phyloP scores from a whole-genome alignment of 345 rosid genomes.

The Salix dunnii region DNA sequence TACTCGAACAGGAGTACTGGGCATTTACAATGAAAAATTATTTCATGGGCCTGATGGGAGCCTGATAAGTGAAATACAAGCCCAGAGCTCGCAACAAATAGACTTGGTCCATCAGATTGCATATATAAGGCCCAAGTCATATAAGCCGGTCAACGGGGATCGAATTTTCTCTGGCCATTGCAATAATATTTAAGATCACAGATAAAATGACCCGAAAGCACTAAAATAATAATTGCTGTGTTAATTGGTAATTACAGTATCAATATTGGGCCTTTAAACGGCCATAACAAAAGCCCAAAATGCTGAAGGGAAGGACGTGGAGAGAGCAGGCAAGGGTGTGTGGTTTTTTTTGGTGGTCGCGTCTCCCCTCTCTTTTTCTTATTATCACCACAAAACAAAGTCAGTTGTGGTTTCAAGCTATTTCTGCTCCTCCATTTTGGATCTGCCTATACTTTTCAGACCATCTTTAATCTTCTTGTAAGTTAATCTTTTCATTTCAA shows the following conservation, averaged over 20 bases:
- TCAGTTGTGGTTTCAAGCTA: neutral
- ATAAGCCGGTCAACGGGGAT: neutral
- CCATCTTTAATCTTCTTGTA: neutral
- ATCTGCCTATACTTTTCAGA: neutral
- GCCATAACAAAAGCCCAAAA: neutral
- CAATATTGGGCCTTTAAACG: neutral
- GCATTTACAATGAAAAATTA: too few relatives aligned
- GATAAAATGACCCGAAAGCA: neutral
- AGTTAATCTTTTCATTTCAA: neutral
- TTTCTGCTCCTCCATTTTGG: neutral
- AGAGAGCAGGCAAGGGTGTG: neutral
- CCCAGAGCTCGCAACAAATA: neutral
- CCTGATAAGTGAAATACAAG: neutral
- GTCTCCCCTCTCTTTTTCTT: neutral
- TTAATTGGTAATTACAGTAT: neutral
- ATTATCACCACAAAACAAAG: neutral
- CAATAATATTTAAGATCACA: too few relatives aligned
- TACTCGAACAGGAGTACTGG: too few relatives aligned
- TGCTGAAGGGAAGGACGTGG: neutral
- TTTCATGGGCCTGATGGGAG: too few relatives aligned
- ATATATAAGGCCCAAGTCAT: neutral
- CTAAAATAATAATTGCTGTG: neutral
- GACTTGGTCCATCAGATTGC: neutral
- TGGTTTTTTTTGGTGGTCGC: neutral
- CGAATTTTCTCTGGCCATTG: neutral